A percentile compares a stretch with the other conserved stretches of the same genome.
Evolutionary conservation across 352 stramenopile genomes (phyloP).

Genomic region (Phytophthora sansomeana): DNA sequence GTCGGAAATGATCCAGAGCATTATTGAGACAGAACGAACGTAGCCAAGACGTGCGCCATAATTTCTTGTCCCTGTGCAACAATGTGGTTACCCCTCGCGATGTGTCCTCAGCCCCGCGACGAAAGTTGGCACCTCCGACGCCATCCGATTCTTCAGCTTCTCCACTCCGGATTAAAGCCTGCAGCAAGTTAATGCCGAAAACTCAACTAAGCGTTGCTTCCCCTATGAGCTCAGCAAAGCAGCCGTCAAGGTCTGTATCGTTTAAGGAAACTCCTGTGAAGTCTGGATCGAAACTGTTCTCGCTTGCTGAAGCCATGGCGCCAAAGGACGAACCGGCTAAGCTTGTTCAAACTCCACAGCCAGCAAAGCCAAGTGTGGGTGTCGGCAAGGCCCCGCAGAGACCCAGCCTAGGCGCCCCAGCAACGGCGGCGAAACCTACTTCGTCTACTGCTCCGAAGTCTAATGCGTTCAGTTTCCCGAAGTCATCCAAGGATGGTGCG

Average conservation of each 20-base stretch:
- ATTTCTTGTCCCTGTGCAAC: slow-evolving; percentile 70
- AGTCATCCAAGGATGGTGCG: slow-evolving; percentile 20
- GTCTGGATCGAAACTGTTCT: slow-evolving; percentile 64
- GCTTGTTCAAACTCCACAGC: slow-evolving; percentile 57
- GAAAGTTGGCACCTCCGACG: slow-evolving; percentile 40
- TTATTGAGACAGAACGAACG: slow-evolving; percentile 54
- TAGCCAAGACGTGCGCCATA: slow-evolving; percentile 52
- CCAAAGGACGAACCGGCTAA: slow-evolving; percentile 60
- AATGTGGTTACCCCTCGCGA: slow-evolving; percentile 66
- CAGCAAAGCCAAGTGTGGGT: slow-evolving; percentile 40
- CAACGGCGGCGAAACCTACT: slow-evolving; percentile 20
- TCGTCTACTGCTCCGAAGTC: slow-evolving; percentile 17
- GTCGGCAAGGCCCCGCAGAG: slow-evolving; percentile 51
- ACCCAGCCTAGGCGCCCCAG: slow-evolving; percentile 42
- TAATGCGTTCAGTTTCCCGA: slow-evolving; percentile 42
- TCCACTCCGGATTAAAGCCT: slow-evolving; percentile 51
- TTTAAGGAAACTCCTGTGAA: slow-evolving; percentile 69
- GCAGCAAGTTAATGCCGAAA: slow-evolving; percentile 77
- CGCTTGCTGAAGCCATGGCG: slow-evolving; percentile 65
- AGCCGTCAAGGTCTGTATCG: slow-evolving; percentile 49
- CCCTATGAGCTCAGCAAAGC: slow-evolving; percentile 61
- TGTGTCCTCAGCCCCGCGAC: slow-evolving; percentile 53
- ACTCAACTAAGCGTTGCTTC: slow-evolving; percentile 74
- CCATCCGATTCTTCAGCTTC: slow-evolving; percentile 41
- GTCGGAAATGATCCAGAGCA: slow-evolving; percentile 54